Base-by-base conservation (phyloP, 2,329 filamentous ascomycete species). In the Alternaria metachromatica region DNA sequence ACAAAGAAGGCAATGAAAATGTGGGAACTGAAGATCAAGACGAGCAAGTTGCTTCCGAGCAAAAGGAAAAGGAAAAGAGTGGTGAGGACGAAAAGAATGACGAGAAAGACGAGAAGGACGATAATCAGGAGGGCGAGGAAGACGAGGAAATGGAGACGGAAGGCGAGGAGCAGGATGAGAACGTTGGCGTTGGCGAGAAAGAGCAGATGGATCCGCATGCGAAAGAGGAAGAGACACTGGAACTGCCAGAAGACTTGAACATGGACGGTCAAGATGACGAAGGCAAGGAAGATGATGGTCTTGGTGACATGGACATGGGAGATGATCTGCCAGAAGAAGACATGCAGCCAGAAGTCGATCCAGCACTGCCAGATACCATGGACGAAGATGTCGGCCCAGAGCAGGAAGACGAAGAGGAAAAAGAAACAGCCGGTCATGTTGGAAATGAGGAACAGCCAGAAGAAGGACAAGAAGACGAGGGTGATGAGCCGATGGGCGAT, bases 221-320 rank as follows among this genome's bases (percentile, higher is more conserved):
- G 2, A 88, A 95, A 70, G 91, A 97, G 76, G 90, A 93, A 71
- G 90, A 97, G 64, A 89, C 90, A 3, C 84, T 97, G 63, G 93
- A 94, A 49, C 84, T 97, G 21, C 94, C 94, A 0, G 94, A 97
- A 45, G 93, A 97, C 68, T 91, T 97, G 85, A 90, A 96, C 61
- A 86, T 96, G 59, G 91, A 95, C 67, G 90, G 88, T 9, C 84
- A 92, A 26, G 87, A 82, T 9, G 84, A 86, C 18, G 87, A 87
- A 5, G 84, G 88, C 58, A 80, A 92, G 57, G 85, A 85, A 3
- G 81, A 83, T 43, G 70, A 83, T 37, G 69, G 73, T 43, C 58
- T 74, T 45, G 74, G 72, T 3, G 74, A 80, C 33, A 77, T 78
- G 70, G 76, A 79, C 37, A 78, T 80, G 55, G 78, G 76, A 26